Evolutionary conservation across 1,284 basidiomycete genomes (phyloP).

Genomic region (Ustilago shanxiensis): DNA sequence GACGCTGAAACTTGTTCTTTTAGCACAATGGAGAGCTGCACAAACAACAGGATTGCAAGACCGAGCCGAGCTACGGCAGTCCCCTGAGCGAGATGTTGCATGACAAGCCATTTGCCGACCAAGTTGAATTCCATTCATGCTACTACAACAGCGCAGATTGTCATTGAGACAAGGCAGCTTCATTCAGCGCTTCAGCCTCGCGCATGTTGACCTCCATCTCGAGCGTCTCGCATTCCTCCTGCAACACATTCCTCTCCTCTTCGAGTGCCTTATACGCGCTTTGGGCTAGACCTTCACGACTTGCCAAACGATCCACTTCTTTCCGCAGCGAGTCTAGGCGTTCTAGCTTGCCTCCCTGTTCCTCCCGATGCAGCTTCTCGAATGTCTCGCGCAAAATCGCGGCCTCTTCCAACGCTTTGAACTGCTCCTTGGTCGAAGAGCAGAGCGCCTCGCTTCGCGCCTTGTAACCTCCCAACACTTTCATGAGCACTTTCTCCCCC

Average conservation of each 20-base stretch:
- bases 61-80: neutral
- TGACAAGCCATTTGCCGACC: neutral
- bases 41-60: neutral
- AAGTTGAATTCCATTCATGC: neutral
- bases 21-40: neutral
- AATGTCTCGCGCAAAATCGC: constrained; percentile 54
- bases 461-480: constrained; percentile 91
- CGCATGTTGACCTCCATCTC: constrained; percentile 67
- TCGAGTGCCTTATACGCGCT: constrained; percentile 51
- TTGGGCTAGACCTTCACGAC: constrained; percentile 58
- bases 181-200: constrained; percentile 56
- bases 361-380: constrained; percentile 53
- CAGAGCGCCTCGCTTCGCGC: constrained; percentile 80
- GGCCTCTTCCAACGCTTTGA: constrained; percentile 45
- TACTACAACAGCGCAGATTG: neutral
- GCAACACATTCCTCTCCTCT: constrained; percentile 43
- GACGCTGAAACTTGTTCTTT: neutral
- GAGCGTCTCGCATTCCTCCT: constrained; percentile 57
- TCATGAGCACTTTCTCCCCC: constrained; percentile 88
- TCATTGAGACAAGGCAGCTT: constrained; percentile 27
- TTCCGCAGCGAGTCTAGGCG: constrained; percentile 54
- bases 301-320: constrained; percentile 59
- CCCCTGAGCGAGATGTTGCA: neutral
- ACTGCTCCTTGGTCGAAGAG: constrained; percentile 69
- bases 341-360: constrained; percentile 56